Percentiles rank a stretch among this genome's conserved stretches.
These are phyloP conservation scores for Trichocladium antarcticum DNA, from an alignment of 495 filamentous ascomycete genomes.

Conservation along the genomic window DNA sequence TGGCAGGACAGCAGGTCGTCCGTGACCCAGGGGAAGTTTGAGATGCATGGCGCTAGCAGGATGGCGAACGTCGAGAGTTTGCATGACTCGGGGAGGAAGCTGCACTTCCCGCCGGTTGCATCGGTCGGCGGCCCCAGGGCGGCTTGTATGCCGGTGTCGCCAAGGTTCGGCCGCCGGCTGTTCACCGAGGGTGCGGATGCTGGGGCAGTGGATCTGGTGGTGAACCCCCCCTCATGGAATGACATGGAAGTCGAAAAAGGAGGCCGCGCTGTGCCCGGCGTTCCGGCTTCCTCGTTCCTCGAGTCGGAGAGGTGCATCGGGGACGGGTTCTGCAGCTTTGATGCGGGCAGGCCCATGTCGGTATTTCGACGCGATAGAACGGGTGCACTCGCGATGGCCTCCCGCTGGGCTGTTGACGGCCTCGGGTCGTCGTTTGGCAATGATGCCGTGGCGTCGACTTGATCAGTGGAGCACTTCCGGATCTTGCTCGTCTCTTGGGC, in stretches of 20 bases:
- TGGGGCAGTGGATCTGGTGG: not conserved
- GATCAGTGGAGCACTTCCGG: slow-evolving; percentile 3
- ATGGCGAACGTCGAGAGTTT: slow-evolving; percentile 29
- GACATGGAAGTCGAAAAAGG: slow-evolving; percentile 10
- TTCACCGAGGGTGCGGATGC: no score
- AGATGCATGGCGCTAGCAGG: slow-evolving; percentile 37
- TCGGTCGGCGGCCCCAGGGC: not conserved
- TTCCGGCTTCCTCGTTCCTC: not conserved
- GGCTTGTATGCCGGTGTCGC: not conserved
- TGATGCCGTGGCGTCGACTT: not conserved
- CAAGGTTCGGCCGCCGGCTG: no score
- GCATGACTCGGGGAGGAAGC: slow-evolving; percentile 16
- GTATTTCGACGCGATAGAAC: slow-evolving; percentile 9
- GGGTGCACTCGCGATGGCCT: not conserved
- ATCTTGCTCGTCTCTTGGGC: slow-evolving; percentile 4
- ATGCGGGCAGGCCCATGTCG: not conserved
- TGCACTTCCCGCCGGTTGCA: slow-evolving; percentile 7
- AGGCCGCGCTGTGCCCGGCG: not conserved
- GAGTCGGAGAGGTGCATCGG: slow-evolving; percentile 9
- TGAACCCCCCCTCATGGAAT: slow-evolving; percentile 8
- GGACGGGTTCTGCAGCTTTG: not conserved
- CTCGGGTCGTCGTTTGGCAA: not conserved
- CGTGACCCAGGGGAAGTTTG: slow-evolving; percentile 30
- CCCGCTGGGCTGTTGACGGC: not conserved
- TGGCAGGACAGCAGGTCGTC: slow-evolving; percentile 36